These are phyloP conservation scores for Phoma herbarum DNA, from an alignment of 2,329 filamentous ascomycete species.

Conservation along the genomic window DNA sequence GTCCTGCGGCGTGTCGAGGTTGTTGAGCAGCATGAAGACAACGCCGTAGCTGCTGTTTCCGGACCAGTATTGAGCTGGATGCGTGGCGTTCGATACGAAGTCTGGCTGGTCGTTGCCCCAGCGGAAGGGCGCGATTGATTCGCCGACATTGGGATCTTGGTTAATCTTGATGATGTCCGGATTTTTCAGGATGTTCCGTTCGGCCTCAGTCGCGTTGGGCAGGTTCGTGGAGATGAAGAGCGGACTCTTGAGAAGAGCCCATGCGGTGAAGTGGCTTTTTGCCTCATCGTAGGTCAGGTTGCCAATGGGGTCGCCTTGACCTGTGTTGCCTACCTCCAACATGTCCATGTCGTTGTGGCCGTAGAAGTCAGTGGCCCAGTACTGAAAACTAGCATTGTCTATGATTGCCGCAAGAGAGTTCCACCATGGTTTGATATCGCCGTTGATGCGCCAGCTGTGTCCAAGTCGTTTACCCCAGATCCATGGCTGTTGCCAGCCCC, in stretches of 20 bases:
- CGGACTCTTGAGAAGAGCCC: constrained; percentile 54
- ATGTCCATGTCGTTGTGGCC: constrained; percentile 53
- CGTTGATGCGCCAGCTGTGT: constrained; percentile 39
- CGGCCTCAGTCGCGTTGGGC: constrained; percentile 47
- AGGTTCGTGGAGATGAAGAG: constrained; percentile 54
- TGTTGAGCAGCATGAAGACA: constrained; percentile 31
- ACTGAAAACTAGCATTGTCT: constrained; percentile 33
- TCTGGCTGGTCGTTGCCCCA: constrained; percentile 59
- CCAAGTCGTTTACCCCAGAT: constrained; percentile 40
- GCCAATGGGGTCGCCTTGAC: constrained; percentile 36
- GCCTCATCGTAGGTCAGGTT: constrained; percentile 42
- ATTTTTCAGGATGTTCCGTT: constrained; percentile 52
- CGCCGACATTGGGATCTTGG: constrained; percentile 53
- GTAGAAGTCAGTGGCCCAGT: constrained; percentile 47
- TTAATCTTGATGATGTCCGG: constrained; percentile 53
- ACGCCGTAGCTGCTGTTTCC: constrained; percentile 25
- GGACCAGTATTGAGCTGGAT: constrained; percentile 32
- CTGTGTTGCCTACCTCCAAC: constrained; percentile 48
- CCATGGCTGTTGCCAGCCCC: constrained; percentile 36
- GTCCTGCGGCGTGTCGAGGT: constrained; percentile 10
- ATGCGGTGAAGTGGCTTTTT: constrained; percentile 48
- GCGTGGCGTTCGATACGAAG: constrained; percentile 56
- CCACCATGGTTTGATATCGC: constrained; percentile 37
- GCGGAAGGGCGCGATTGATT: constrained; percentile 48
- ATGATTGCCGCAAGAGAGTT: constrained; percentile 34